Conservation (phyloP, 306 rosid species). For the Hippophae gyantsensis region DNA sequence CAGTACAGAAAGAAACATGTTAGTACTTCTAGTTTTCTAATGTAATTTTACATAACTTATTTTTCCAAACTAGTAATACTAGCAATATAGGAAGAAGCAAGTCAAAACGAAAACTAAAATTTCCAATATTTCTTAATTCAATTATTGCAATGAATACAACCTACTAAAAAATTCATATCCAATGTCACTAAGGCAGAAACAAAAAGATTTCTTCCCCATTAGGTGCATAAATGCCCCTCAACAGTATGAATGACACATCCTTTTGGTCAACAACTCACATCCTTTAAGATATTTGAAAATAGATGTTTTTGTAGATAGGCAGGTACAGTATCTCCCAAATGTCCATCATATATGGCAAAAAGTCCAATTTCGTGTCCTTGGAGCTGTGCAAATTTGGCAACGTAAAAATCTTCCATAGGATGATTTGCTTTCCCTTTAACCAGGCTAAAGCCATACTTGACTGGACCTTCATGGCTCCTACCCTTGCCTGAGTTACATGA, state of each 20-base stretch:
- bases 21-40: too few relatives aligned
- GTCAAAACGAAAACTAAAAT: neutral
- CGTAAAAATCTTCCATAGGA: constrained; percentile 87
- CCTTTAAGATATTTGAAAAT: constrained; percentile 66
- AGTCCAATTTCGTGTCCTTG: constrained; percentile 65
- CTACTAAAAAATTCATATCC: neutral
- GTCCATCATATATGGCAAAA: constrained; percentile 83
- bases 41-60: too few relatives aligned
- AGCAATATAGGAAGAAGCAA: neutral
- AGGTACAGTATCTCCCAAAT: constrained; percentile 74
- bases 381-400: constrained; percentile 47
- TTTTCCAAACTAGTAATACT: neutral
- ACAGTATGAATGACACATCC: constrained; percentile 1
- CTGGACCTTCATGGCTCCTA: constrained; percentile 46
- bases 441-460: constrained; percentile 74
- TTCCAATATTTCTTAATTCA: neutral
- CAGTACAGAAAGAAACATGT: too few relatives aligned
- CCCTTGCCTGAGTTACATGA: constrained; percentile 76
- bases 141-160: neutral
- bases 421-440: constrained; percentile 87
- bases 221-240: constrained; percentile 10
- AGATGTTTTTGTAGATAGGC: constrained; percentile 72
- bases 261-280: constrained; percentile 44
- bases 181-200: constrained; percentile 9
- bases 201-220: neutral